These are phyloP conservation scores for Xanthoconium stramineum DNA, from an alignment of 768 basidiomycete genomes.

Conservation along the genomic window DNA sequence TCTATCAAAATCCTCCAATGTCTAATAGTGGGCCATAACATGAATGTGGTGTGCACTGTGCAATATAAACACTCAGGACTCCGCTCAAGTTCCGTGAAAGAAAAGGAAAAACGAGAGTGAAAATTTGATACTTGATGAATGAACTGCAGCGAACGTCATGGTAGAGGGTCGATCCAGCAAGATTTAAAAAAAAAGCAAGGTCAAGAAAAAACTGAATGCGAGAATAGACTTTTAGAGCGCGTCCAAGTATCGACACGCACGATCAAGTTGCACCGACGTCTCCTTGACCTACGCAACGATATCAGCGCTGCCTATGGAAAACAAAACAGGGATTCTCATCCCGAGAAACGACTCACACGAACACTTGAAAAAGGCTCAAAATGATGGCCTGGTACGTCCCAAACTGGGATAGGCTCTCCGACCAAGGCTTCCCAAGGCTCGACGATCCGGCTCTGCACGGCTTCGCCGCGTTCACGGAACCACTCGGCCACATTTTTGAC, in stretches of 20 bases:
- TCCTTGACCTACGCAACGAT: constrained; percentile 9
- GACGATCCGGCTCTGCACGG: constrained; percentile 23
- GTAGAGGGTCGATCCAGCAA: no score
- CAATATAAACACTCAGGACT: no score
- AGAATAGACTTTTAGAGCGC: not conserved
- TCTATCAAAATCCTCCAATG: no score
- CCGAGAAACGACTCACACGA: constrained; percentile 43
- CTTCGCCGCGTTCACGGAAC: constrained; percentile 47
- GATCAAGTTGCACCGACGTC: constrained; percentile 24
- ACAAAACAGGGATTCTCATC: no score
- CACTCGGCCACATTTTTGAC: constrained; percentile 44
- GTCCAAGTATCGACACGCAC: constrained; percentile 19
- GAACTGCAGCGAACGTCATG: no score
- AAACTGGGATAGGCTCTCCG: constrained; percentile 35
- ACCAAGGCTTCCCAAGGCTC: constrained; percentile 49
- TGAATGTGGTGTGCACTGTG: no score
- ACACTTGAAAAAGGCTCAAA: constrained; percentile 52
- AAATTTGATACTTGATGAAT: no score
- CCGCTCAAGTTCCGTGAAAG: no score
- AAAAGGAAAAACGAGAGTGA: no score
- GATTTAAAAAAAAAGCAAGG: not conserved
- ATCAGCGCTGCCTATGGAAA: not conserved
- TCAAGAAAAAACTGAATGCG: not conserved
- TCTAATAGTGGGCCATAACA: no score
- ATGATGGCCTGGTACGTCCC: constrained; percentile 66